Conservation (phyloP, 2,329 filamentous ascomycete genomes). For the Fusarium sp. region DNA sequence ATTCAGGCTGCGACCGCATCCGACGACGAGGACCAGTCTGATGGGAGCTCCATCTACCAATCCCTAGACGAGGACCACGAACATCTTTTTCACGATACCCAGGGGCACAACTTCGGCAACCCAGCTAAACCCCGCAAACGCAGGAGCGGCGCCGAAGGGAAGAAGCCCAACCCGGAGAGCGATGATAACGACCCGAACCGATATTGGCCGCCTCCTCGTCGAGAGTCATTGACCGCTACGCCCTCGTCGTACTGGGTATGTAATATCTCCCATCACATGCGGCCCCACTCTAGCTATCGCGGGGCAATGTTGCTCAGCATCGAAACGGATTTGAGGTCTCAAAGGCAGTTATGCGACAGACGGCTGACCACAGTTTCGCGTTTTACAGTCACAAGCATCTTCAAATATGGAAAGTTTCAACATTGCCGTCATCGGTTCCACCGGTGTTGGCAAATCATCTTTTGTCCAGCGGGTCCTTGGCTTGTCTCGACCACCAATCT, state of each 20-base stretch:
- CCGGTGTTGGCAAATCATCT: conserved; percentile 75
- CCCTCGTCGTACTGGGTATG: conserved; percentile 56
- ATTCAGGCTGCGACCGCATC: conserved; percentile 46
- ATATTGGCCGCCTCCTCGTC: conserved; percentile 60
- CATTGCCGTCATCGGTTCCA: conserved; percentile 75
- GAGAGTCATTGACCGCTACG: conserved; percentile 62
- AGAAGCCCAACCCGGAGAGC: conserved; percentile 39
- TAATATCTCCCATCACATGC: conserved; percentile 42
- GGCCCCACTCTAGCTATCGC: conserved; percentile 36
- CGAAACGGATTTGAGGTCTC: not conserved
- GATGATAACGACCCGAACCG: conserved; percentile 48
- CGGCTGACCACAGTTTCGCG: conserved; percentile 44
- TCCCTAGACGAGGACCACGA: conserved; percentile 50
- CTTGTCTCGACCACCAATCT: conserved; percentile 64
- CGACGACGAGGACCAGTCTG: conserved; percentile 42
- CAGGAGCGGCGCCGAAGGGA: conserved; percentile 35
- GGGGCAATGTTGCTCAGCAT: conserved; percentile 41
- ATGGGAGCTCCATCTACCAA: conserved; percentile 47
- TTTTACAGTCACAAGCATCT: conserved; percentile 50
- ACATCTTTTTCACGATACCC: conserved; percentile 48
- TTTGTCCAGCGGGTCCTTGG: conserved; percentile 74
- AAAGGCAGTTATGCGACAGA: conserved; percentile 36
- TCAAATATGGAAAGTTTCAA: conserved; percentile 70
- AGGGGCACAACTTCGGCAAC: conserved; percentile 22
- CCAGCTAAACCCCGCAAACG: conserved; percentile 15